These are phyloP conservation scores for Wallemia ichthyophaga DNA, from an alignment of 1,284 basidiomycete species.

Conservation along the genomic window DNA sequence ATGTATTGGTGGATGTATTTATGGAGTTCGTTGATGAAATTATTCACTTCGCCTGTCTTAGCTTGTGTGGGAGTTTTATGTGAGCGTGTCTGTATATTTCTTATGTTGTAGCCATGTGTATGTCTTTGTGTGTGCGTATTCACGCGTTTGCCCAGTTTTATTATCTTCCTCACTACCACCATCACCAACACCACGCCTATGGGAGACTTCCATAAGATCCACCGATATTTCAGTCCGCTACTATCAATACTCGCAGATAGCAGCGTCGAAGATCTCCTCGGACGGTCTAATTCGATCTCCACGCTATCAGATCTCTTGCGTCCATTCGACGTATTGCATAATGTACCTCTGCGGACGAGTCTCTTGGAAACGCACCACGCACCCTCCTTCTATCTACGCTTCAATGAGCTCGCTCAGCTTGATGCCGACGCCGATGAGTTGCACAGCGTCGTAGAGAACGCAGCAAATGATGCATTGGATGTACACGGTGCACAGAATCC, in stretches of 20 bases:
- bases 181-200: not conserved
- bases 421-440: not conserved
- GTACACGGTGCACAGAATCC: not conserved
- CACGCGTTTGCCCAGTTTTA: too few relatives aligned
- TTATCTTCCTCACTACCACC: too few relatives aligned
- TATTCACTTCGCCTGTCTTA: too few relatives aligned
- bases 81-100: too few relatives aligned
- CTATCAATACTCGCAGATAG: not conserved
- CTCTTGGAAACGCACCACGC: not conserved
- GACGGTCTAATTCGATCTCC: not conserved
- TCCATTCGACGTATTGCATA: not conserved
- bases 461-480: not conserved
- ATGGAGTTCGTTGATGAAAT: too few relatives aligned
- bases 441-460: not conserved
- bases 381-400: not conserved
- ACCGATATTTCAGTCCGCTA: not conserved
- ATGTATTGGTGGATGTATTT: not conserved
- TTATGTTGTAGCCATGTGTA: too few relatives aligned
- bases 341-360: not conserved
- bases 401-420: slow-evolving; percentile 1
- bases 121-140: too few relatives aligned
- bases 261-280: not conserved
- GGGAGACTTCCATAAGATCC: not conserved
- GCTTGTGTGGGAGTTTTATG: too few relatives aligned
- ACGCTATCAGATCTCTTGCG: not conserved